Base-by-base conservation (phyloP, 208 protist genomes). In the Trypanosoma caninum region DNA sequence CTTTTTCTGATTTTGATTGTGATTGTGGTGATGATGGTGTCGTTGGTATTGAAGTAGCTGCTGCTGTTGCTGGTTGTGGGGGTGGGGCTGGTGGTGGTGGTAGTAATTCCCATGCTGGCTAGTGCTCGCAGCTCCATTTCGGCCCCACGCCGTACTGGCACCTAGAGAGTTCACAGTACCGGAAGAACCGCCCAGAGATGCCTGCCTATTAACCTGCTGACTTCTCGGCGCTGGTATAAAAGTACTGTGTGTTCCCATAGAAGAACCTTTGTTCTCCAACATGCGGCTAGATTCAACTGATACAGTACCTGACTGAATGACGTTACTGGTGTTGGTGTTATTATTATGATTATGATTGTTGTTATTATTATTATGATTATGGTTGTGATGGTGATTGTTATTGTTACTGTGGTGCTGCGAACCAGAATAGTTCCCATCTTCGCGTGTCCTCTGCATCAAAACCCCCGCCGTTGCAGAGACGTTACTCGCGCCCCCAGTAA, bases 211-310 rank as follows among this genome's bases (percentile, higher is more conserved):
- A 18, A 22, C 40, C 40, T 71, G 65, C 34, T 71, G 65, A 58
- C 65, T 71, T 30, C 65, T 61, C 27, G 65, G 65, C 8, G 48
- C 65, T 4, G 65, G 65, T 51, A 71, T 71, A 28, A 57, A 57
- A 8, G 65, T 65, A 27, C 50, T 50, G 65, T 65, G 65, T 13
- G 41, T 53, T 18, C 44, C 41, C 27, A 30, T 40, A 33, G n/a
- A 18, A 3, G 50, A 2, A 25, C 5, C 38, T 13, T 68, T 59
- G 20, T 68, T 41, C 9, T 68, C 62, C 38, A 25, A 8, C 2
- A 27, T 11, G 30, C 62, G 62, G 35, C 2, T 28, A 3, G 53
- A 23, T 1, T 68, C 62, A 31, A 33, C 30, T 34, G 38, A 18
- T 7, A 27, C 23, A 11, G 22, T 60, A 22, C 23, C 45, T 40